Conservation (phyloP, 495 filamentous ascomycete genomes). For the Aspergillus ostianus region DNA sequence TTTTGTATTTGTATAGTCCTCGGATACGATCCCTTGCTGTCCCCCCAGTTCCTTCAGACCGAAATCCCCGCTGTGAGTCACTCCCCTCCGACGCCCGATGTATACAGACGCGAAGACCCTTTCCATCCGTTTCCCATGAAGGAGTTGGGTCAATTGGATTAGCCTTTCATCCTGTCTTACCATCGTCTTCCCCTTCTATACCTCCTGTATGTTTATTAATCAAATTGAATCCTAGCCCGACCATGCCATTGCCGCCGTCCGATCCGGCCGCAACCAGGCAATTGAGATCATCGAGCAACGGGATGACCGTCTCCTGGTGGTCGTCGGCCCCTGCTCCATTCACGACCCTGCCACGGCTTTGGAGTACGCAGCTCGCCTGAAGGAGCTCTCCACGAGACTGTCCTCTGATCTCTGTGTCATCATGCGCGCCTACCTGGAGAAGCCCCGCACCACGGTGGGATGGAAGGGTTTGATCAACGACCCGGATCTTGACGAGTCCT, state of each 20-base stretch:
- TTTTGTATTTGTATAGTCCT: constrained; percentile 57
- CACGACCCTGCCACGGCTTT: constrained; percentile 87
- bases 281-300: constrained; percentile 77
- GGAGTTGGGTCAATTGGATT: neutral
- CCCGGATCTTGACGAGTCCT: constrained; percentile 94
- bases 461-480: constrained; percentile 99
- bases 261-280: constrained; percentile 79
- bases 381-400: constrained; percentile 69
- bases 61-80: constrained; percentile 79
- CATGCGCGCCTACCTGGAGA: constrained; percentile 99
- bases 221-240: constrained; percentile 32
- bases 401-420: constrained; percentile 83
- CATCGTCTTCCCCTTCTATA: neutral
- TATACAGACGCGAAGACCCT: neutral
- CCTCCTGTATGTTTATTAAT: neutral
- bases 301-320: constrained; percentile 85
- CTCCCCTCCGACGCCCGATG: constrained; percentile 17
- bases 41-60: constrained; percentile 80
- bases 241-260: constrained; percentile 62
- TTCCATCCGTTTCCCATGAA: neutral
- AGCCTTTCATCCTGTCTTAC: neutral
- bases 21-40: constrained; percentile 92
- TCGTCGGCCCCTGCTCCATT: constrained; percentile 95
- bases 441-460: constrained; percentile 97
- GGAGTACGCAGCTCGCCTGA: constrained; percentile 80